These are phyloP conservation scores for Crithidia expoeki DNA, from an alignment of 208 protist genomes.

Conservation along the genomic window DNA sequence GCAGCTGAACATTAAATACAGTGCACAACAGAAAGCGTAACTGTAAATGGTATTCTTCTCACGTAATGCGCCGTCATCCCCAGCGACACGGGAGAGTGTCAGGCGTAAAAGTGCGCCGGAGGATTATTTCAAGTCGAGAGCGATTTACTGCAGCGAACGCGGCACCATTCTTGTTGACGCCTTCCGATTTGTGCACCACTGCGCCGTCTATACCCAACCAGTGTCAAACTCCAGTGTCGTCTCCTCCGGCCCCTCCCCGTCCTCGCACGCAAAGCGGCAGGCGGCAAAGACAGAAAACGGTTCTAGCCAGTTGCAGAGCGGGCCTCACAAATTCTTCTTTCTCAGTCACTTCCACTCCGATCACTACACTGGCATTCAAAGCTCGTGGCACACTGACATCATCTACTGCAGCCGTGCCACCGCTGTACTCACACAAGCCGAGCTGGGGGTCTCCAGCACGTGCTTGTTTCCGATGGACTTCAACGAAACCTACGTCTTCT, in stretches of 20 bases:
- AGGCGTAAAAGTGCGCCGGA: background rate
- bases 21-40: background rate
- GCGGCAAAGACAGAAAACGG: background rate
- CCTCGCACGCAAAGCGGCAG: background rate
- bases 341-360: conserved; percentile 93
- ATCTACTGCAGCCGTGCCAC: conserved; percentile 82
- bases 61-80: background rate
- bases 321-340: conserved; percentile 60
- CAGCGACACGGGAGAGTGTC: background rate
- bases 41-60: background rate
- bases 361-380: conserved; percentile 81
- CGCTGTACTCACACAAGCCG: conserved; percentile 48
- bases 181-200: conserved; percentile 48
- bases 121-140: conserved; percentile 65
- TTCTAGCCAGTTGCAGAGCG: background rate
- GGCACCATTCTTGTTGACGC: conserved; percentile 78
- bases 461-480: conserved; percentile 58
- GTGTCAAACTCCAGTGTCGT: background rate
- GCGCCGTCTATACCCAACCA: background rate
- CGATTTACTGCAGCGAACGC: conserved; percentile 41
- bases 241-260: background rate
- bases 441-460: conserved; percentile 47
- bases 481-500: conserved; percentile 57
- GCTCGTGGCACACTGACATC: conserved; percentile 44
- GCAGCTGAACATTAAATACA: too few relatives aligned